Conservation (phyloP, 2,329 filamentous ascomycete species). For the Madurella mycetomatis region DNA sequence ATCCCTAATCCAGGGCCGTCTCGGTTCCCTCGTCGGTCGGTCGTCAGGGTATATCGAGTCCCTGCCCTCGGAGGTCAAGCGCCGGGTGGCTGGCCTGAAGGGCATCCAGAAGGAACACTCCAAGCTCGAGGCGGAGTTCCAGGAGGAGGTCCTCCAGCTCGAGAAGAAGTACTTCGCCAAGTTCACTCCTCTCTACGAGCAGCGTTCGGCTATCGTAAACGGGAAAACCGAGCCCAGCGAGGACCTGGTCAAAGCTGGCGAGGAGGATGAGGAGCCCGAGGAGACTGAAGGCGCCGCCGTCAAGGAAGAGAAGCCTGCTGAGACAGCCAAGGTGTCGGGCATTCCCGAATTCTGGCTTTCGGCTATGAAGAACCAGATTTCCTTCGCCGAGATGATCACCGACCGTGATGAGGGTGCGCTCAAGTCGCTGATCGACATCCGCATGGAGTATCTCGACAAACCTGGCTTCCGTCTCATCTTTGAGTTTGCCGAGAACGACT, state of each 20-base stretch:
- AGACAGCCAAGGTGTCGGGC: slow-evolving; percentile 56
- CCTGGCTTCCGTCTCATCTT: slow-evolving; percentile 98
- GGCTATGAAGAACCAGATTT: slow-evolving; percentile 99
- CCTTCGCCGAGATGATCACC: slow-evolving; percentile 96
- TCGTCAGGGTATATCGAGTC: slow-evolving; percentile 98
- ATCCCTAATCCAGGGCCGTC: slow-evolving; percentile 95
- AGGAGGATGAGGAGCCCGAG: slow-evolving; percentile 69
- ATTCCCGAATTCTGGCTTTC: slow-evolving; percentile 99
- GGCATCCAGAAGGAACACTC: slow-evolving; percentile 98
- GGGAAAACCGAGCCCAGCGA: slow-evolving; percentile 80
- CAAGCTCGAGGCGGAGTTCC: slow-evolving; percentile 96
- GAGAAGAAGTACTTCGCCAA: slow-evolving; percentile 99
- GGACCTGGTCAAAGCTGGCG: slow-evolving; percentile 79
- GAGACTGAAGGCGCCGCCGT: slow-evolving; percentile 49
- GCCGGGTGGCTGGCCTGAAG: slow-evolving; percentile 91
- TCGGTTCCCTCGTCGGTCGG: slow-evolving; percentile 85
- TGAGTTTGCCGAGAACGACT: slow-evolving; percentile 91
- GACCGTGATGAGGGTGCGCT: slow-evolving; percentile 93
- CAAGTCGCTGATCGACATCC: slow-evolving; percentile 84
- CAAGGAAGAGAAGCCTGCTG: slow-evolving; percentile 55
- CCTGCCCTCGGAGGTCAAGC: slow-evolving; percentile 81
- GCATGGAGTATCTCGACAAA: slow-evolving; percentile 98
- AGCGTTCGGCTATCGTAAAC: slow-evolving; percentile 90
- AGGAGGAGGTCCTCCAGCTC: slow-evolving; percentile 94
- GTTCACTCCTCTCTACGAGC: slow-evolving; percentile 95